Base-by-base conservation (phyloP, 2,329 filamentous ascomycete species). In the Colletotrichum aenigma region DNA sequence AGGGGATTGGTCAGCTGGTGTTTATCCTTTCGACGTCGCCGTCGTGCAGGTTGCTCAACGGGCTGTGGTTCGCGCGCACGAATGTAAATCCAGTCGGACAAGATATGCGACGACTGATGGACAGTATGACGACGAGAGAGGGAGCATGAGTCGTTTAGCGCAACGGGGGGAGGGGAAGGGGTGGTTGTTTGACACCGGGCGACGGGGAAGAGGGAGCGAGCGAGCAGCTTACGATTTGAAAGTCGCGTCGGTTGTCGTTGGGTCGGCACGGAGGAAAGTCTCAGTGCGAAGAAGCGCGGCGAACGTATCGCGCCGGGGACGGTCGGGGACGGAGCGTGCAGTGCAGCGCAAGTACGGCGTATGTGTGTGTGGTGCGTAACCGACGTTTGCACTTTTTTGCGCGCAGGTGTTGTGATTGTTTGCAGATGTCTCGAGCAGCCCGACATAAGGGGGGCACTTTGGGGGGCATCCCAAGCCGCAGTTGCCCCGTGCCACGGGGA, bases 401-500 rank as follows among this genome's bases (percentile, higher is more conserved):
- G 66, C 66, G 52, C 66, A 60, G 66, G 15, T 68, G 66, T 75
- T 75, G 69, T 75, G 72, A 62, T 71, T 65, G 68, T 34, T 70
- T 64, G 74, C 65, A 58, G 58, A 64, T 52, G 70, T 64, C n/a
- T 62, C 32, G 70, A 75, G 62, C 71, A 62, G 56, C n/a, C 43
- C 43, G n/a, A 74, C 74, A 76, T 64, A 69, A 58, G 74, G 72
- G 72, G 43, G 43, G 43, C 43, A 52, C 43, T 52, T 52, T 21
- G 43, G 43, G 18, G 38, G 68, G 72, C 58, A 75, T 67, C 68
- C 67, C 55, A 75, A 61, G 67, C 43, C 60, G 58, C 68, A 71
- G 65, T 73, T 76, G 65, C 60, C 73, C 74, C 74, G 74, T 74
- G 74, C 74, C 65, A 58, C 56, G 67, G 58, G 26, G 28, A 32